Percentiles rank a stretch among this genome's conserved stretches.
Evolutionary conservation across 1,284 basidiomycete species (phyloP).

Genomic region (Irpex lacteus): DNA sequence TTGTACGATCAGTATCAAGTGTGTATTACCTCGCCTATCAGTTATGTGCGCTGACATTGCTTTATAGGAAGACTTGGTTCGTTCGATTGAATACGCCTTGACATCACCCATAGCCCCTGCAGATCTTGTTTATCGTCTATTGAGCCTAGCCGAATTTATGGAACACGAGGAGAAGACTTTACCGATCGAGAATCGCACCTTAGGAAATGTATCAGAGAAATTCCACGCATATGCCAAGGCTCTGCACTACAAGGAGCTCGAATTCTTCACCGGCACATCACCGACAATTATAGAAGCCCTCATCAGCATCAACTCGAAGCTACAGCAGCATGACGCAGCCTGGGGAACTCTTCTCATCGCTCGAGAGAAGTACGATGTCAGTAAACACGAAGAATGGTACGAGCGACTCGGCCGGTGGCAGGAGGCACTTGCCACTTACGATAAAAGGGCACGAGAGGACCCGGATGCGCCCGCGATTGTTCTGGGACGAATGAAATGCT

Average conservation of each 20-base stretch:
- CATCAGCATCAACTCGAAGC: conserved; percentile 95
- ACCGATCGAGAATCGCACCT: conserved; percentile 90
- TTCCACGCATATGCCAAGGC: conserved; percentile 98
- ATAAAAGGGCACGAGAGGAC: conserved; percentile 72
- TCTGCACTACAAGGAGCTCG: conserved; percentile 97
- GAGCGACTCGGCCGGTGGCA: conserved; percentile 97
- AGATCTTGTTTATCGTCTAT: conserved; percentile 90
- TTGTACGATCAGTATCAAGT: conserved; percentile 96
- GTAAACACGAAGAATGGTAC: conserved; percentile 96
- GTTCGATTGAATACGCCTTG: conserved; percentile 88
- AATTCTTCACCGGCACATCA: conserved; percentile 91
- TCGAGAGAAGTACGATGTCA: conserved; percentile 80
- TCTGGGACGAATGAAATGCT: conserved; percentile 91
- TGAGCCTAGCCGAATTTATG: conserved; percentile 99
- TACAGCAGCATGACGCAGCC: conserved; percentile 96
- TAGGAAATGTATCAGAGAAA: conserved; percentile 93
- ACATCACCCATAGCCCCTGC: conserved; percentile 79
- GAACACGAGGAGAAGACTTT: conserved; percentile 98
- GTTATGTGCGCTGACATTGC: background rate
- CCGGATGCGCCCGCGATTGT: conserved; percentile 72
- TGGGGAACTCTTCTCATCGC: conserved; percentile 93
- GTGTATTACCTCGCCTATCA: conserved; percentile 18
- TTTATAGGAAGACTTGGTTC: conserved; percentile 86
- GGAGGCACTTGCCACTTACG: conserved; percentile 88
- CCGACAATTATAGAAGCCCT: conserved; percentile 91